Base-by-base conservation (phyloP, 805 yeast species). In the Zygoascus tannicola region DNA sequence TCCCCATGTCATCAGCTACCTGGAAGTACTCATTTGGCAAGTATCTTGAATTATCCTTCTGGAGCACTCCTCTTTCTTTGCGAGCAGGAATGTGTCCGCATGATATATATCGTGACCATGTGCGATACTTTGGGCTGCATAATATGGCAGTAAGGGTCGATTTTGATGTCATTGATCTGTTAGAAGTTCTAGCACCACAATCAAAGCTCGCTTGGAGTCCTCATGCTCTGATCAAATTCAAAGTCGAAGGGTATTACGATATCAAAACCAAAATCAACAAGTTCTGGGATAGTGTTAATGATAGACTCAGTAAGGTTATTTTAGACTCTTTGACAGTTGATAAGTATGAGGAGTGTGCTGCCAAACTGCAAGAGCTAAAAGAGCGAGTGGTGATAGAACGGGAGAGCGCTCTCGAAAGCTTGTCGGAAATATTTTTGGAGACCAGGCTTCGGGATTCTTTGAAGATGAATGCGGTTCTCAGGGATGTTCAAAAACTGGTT, bases 21-120 rank as follows among this genome's bases (percentile, higher is more conserved):
- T 88, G 94, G 81, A 86, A 81, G 56, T 80, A 80, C 50, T 90
- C 97, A 0, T 81, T 92, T 62, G 98, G 97, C 0, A 94, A 94
- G 57, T 92, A 84, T 58, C 66, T 92, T 20, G 97, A 92, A 64
- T 66, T 88, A 19, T 69, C 82, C 23, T 88, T 88, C 58, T 86
- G 94, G 84, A 75, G 82, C 44, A 63, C 68, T 30, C 68, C 66
- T 16, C 65, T 77, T 32, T 68, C 74, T 12, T 67, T 78, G 45
- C 68, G 78, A 4, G 81, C 79, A 2, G 82, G 81, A 1, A 69
- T 73, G 18, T 92, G 98, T 60, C 63, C 70, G 0, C 97, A 90
- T 62, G 86, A 87, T 58, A 79, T 81, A 45, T 81, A 85, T 51
- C 76, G 80, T 44, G 85, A 82, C 48, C 95, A 88, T 57, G 76